Base-by-base conservation (phyloP, 75 land plant genomes). In the Selaginella moellendorffii region DNA sequence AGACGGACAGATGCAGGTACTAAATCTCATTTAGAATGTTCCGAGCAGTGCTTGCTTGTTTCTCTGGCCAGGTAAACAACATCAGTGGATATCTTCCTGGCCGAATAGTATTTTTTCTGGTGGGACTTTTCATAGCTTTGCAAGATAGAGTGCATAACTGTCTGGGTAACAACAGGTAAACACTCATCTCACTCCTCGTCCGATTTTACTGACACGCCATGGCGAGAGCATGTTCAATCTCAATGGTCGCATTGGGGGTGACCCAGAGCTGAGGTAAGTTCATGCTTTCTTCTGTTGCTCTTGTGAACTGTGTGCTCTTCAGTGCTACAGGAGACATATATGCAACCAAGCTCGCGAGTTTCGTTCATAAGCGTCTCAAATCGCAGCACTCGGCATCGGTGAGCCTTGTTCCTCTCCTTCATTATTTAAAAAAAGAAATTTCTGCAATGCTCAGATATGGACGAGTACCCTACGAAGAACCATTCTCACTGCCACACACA, bases 51-150 rank as follows among this genome's bases (percentile, higher is more conserved):
- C n/a, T 21, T 56, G 19, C 21, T 56, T 19, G 23, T 56, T 8
- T 56, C 2, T 21, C n/a, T 19, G 19, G 17, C n/a, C 59, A 56
- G 59, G 59, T 56, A n/a, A 56, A 56, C 59, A 56, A 56, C 21
- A 56, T 56, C 25, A 56, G n/a, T 56, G 59, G 59, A 56, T 56
- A 56, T 21, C 24, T 56, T 21, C 59, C 59, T n/a, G 59, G 59
- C n/a, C 76, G 98, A 24, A 93, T 93, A 66, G 98, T 93, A 23
- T 93, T 93, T 65, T 93, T 93, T 74, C 68, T 92, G 98, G 98
- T 93, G 80, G n/a, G n/a, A n/a, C n/a, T n/a, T n/a, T n/a, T n/a
- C n/a, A n/a, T n/a, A n/a, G n/a, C n/a, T n/a, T n/a, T n/a, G n/a
- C n/a, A n/a, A n/a, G n/a, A n/a, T n/a, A n/a, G n/a, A n/a, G n/a